phyloP scores from a whole-genome alignment of 1,139 yeast species.

The Suhomyces atakaporum region DNA sequence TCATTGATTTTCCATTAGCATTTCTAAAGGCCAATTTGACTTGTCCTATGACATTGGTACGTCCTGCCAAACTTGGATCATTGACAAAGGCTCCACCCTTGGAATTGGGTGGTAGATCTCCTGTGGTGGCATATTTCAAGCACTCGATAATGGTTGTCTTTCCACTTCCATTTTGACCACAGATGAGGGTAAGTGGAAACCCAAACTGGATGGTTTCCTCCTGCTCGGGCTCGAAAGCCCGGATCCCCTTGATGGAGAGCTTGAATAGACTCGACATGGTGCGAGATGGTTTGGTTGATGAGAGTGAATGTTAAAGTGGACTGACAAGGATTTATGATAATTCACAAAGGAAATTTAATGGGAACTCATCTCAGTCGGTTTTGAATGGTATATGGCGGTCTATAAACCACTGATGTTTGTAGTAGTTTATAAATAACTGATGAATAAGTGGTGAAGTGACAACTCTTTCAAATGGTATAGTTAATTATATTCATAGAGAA shows the following conservation, averaged over 20 bases:
- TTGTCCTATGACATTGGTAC: constrained; percentile 81
- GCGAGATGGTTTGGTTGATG: not conserved
- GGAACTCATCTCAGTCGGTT: no score
- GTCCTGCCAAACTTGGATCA: constrained; percentile 83
- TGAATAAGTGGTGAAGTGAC: no score
- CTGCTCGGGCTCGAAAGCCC: constrained; percentile 84
- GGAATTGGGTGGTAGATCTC: constrained; percentile 92
- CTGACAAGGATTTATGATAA: no score
- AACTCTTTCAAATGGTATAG: no score
- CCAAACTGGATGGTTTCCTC: constrained; percentile 90
- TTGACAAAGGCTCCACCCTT: constrained; percentile 96
- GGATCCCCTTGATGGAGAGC: constrained; percentile 83
- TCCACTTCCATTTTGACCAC: constrained; percentile 98
- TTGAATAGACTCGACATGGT: constrained; percentile 69
- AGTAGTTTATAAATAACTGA: no score
- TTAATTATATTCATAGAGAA: no score
- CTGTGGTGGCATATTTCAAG: constrained; percentile 90
- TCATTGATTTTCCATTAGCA: constrained; percentile 75
- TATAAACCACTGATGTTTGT: no score
- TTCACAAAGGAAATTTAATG: not conserved
- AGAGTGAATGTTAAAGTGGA: not conserved
- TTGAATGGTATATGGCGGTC: no score
- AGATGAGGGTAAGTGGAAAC: constrained; percentile 86
- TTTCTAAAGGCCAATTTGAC: constrained; percentile 84
- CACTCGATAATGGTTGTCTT: constrained; percentile 97